Evolutionary conservation across 768 basidiomycete genomes (phyloP).

Genomic region (Mycena maculata): DNA sequence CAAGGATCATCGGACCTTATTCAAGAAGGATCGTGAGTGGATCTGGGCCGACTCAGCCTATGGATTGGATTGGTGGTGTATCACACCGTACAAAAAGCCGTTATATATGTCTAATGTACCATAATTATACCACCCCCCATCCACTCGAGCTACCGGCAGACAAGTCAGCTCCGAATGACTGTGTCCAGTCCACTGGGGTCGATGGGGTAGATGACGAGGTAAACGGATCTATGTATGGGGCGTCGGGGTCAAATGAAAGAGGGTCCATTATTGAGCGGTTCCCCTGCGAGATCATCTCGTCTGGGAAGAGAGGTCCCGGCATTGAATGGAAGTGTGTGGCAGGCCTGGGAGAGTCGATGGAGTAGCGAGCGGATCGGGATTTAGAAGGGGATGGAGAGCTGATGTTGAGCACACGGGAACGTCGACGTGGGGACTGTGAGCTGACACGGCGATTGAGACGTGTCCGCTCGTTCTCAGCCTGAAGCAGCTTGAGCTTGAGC

Average conservation of each 20-base stretch:
- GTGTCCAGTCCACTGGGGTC: not conserved
- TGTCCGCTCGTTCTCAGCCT: constrained; percentile 6
- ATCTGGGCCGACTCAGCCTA: too few relatives aligned
- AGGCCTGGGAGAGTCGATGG: not conserved
- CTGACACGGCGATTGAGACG: constrained; percentile 1
- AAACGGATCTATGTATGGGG: not conserved
- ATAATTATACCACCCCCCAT: constrained; percentile 38
- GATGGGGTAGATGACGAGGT: not conserved
- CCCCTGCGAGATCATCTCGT: not conserved
- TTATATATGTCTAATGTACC: constrained; percentile 26
- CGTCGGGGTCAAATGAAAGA: too few relatives aligned
- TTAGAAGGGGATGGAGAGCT: not conserved
- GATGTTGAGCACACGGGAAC: constrained; percentile 6
- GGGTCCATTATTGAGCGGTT: not conserved
- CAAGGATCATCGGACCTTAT: too few relatives aligned
- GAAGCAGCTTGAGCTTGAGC: constrained; percentile 2
- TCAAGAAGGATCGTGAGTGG: too few relatives aligned
- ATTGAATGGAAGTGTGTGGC: not conserved
- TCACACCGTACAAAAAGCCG: too few relatives aligned
- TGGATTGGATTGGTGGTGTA: too few relatives aligned
- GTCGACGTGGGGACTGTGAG: constrained; percentile 1
- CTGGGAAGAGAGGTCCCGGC: not conserved
- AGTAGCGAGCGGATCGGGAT: not conserved
- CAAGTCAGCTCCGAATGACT: too few relatives aligned
- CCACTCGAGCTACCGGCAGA: constrained; percentile 35